phyloP scores from a whole-genome alignment of 2,329 filamentous ascomycete species.

The Lachnellula subtilissima region DNA sequence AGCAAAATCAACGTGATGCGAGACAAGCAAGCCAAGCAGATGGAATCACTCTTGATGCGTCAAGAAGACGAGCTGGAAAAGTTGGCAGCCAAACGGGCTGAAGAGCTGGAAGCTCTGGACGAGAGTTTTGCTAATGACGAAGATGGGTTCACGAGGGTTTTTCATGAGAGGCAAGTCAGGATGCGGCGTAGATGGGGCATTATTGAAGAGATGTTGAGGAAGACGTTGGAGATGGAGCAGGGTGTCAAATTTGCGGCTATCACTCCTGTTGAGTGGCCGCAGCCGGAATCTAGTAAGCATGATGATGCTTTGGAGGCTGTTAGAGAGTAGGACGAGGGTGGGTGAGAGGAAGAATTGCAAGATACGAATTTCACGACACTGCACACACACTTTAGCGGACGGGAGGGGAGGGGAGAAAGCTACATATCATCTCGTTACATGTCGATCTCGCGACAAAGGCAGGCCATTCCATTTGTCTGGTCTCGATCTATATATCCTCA shows the following conservation, averaged over 20 bases:
- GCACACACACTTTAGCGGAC: background rate
- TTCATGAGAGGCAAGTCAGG: conserved; percentile 41
- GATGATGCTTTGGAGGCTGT: conserved; percentile 19
- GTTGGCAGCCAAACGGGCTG: conserved; percentile 41
- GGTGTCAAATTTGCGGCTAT: conserved; percentile 41
- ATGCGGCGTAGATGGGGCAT: conserved; percentile 49
- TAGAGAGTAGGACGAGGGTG: conserved; percentile 12
- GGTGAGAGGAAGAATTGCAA: background rate
- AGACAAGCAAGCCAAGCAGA: conserved; percentile 57
- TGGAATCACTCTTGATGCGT: conserved; percentile 53
- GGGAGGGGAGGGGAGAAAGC: background rate
- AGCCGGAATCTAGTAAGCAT: conserved; percentile 5
- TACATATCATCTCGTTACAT: too few species aligned
- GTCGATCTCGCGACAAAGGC: too few species aligned
- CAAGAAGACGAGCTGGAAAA: conserved; percentile 49
- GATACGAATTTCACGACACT: background rate
- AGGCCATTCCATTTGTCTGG: too few species aligned
- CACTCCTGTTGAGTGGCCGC: conserved; percentile 38
- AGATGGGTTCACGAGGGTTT: conserved; percentile 41
- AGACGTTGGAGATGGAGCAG: conserved; percentile 44
- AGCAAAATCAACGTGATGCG: conserved; percentile 60
- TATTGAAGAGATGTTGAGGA: conserved; percentile 48
- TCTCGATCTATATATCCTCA: too few species aligned
- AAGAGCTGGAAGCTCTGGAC: conserved; percentile 46
- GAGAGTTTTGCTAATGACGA: conserved; percentile 46